A percentile compares a stretch with the other conserved stretches of the same genome.
phyloP scores from a whole-genome alignment of 2,329 filamentous ascomycete genomes.

The Fusarium pilosicola region DNA sequence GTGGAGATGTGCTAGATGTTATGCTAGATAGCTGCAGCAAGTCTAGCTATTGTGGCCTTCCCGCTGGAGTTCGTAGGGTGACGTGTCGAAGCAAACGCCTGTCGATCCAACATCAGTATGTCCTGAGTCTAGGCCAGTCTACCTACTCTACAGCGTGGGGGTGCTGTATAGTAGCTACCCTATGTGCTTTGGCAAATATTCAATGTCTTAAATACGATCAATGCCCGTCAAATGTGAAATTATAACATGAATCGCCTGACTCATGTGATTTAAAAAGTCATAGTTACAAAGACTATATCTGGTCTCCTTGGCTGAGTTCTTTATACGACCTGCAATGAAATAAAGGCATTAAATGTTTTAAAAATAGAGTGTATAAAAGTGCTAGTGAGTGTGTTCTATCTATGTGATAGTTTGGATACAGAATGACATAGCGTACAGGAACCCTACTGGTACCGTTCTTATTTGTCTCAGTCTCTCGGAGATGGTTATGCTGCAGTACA shows the following conservation, averaged over 20 bases:
- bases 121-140: rapidly evolving
- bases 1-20: too few relatives aligned
- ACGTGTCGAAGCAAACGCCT: too few relatives aligned
- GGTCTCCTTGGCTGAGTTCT: too few relatives aligned
- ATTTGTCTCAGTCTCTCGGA: rapidly evolving
- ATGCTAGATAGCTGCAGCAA: too few relatives aligned
- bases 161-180: neutral
- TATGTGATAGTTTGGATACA: neutral
- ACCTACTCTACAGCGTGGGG: too few relatives aligned
- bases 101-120: too few relatives aligned
- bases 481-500: too few relatives aligned
- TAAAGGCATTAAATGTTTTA: rapidly evolving
- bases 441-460: rapidly evolving
- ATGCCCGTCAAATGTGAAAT: neutral
- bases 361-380: neutral
- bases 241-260: rapidly evolving
- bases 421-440: neutral
- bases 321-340: too few relatives aligned
- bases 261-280: neutral
- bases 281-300: neutral
- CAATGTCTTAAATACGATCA: rapidly evolving
- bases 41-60: rapidly evolving
- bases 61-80: too few relatives aligned
- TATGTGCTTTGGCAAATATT: neutral
- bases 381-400: neutral